These are phyloP conservation scores for Cardamine occulta DNA, from an alignment of 345 rosid genomes.

Conservation along the genomic window DNA sequence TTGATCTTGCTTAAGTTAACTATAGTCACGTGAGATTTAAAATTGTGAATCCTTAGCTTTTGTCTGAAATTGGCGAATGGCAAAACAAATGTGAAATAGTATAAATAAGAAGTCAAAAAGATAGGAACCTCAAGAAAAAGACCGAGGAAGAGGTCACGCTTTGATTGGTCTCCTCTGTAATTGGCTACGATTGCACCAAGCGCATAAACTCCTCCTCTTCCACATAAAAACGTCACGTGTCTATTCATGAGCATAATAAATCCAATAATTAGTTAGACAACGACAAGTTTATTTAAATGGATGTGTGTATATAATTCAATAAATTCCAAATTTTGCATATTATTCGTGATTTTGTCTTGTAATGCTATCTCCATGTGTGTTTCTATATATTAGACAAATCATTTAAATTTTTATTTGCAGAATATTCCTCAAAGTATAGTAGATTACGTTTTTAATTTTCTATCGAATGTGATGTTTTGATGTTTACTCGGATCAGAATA, in stretches of 20 bases:
- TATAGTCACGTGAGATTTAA: not conserved
- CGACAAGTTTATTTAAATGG: not conserved
- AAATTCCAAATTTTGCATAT: not conserved
- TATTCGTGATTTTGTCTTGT: slow-evolving; percentile 7
- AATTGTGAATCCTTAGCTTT: not conserved
- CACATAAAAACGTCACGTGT: slow-evolving; percentile 85
- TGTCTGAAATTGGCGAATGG: slow-evolving; percentile 14
- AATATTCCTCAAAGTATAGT: not conserved
- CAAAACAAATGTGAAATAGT: not conserved
- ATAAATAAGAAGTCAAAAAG: not conserved
- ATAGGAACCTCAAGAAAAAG: slow-evolving; percentile 65
- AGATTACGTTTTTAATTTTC: not conserved
- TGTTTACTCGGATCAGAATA: slow-evolving; percentile 8
- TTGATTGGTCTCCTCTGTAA: slow-evolving; percentile 53
- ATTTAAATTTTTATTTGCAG: not conserved
- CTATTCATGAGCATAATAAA: slow-evolving; percentile 42
- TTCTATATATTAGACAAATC: not conserved
- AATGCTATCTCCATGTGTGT: not conserved
- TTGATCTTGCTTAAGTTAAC: not conserved
- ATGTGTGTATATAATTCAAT: slow-evolving; percentile 7
- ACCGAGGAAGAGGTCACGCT: slow-evolving; percentile 54
- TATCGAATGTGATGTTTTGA: not conserved
- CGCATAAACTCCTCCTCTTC: slow-evolving; percentile 87
- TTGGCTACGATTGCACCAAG: slow-evolving; percentile 76
- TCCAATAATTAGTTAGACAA: slow-evolving; percentile 9